Evolutionary conservation across 441 rosid genomes (phyloP).

Genomic region (Eruca vesicaria): DNA sequence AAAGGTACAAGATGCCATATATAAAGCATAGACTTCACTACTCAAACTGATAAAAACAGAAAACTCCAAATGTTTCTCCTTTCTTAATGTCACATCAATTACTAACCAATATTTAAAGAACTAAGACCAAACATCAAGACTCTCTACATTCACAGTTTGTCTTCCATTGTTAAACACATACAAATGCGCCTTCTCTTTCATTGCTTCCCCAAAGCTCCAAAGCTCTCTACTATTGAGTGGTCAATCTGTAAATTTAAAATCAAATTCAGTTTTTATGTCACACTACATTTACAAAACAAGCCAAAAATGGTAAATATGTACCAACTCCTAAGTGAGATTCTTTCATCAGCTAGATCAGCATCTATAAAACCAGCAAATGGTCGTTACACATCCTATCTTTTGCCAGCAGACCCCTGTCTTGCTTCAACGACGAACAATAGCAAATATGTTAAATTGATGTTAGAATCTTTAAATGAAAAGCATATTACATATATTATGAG

Average conservation of each 20-base stretch:
- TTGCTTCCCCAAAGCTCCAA: conserved; percentile 69
- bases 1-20: not conserved
- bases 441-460: not conserved
- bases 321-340: conserved; percentile 58
- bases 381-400: conserved; percentile 42
- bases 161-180: conserved; percentile 80
- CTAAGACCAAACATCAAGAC: conserved; percentile 56
- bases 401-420: not conserved
- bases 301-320: not conserved
- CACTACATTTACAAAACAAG: not conserved
- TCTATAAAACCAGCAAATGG: conserved; percentile 56
- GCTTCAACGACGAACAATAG: conserved; percentile 51
- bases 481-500: not conserved
- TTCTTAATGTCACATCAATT: not conserved
- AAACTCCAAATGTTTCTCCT: not conserved
- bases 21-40: not conserved
- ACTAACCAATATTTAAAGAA: not conserved
- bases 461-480: not conserved
- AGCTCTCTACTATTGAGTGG: conserved; percentile 74
- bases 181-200: conserved; percentile 46
- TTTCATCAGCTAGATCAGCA: conserved; percentile 54
- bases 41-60: not conserved
- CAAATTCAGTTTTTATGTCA: not conserved
- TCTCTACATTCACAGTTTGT: conserved; percentile 46
- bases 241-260: conserved; percentile 47